Base-by-base conservation (phyloP, 495 filamentous ascomycete genomes). In the Daldinia bambusicola region DNA sequence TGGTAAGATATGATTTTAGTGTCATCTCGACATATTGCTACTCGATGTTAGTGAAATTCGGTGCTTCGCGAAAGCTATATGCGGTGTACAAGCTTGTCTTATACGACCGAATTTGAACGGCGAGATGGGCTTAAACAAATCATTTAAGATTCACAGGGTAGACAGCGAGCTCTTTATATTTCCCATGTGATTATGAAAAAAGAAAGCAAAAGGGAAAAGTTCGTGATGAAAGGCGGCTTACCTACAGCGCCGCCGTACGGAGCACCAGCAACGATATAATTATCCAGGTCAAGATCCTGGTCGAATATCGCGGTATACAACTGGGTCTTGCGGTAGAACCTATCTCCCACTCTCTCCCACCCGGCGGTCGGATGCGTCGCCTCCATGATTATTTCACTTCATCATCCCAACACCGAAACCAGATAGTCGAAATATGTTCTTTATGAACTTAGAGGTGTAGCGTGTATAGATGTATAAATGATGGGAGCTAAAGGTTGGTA, bases 221-320 rank as follows among this genome's bases (percentile, higher is more conserved):
- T 2, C 40, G 20, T 50, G n/a, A 67, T 53, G 52, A 16, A 66
- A 36, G 40, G 61, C 38, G 32, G 60, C 87, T 72, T 89, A 97
- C 93, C 93, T 79, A 97, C 84, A 75, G 96, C 94, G 69, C 95
- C 95, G 71, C 91, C 92, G 78, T 94, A 97, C n/a, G 94, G 93
- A 75, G 96, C 96, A 69, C 93, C 95, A 38, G 89, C 90, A 75
- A 97, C 89, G 76, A 96, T 85, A 84, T 96, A 97, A 82, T 97
- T 95, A 79, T 97, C 95, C 75, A 99, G 86, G 82, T 99, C 94
- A 61, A 97, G 84, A 74, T 97, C 93, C 67, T 91, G 88, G 76
- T 94, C 91, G 80, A 98, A 98, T 72, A 99, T 85, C 67, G 88
- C 91, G 63, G 93, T 93, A 84, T 98, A 99, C 38, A 97, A 85